Evolutionary conservation across 23 red algal species (phyloP).

Genomic region (Gracilariopsis chorda): DNA sequence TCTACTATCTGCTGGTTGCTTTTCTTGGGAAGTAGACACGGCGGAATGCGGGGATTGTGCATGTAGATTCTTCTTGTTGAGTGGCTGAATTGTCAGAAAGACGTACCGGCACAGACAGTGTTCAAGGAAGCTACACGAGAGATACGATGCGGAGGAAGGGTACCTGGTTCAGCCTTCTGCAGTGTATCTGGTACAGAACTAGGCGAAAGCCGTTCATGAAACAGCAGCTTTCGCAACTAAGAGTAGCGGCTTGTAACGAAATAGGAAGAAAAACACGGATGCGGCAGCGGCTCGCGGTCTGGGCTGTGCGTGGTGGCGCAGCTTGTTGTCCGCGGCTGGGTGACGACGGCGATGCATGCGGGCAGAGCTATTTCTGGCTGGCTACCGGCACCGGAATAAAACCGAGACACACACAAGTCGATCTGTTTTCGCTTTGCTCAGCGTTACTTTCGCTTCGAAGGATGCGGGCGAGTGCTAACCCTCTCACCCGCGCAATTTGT

Average conservation of each 20-base stretch:
- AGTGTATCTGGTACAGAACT: background rate
- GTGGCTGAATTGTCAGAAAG: background rate
- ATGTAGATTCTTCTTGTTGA: background rate
- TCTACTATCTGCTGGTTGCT: background rate
- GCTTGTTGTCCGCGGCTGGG: background rate
- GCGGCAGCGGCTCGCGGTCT: background rate
- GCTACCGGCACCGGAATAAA: too few species aligned
- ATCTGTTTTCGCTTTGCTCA: too few species aligned
- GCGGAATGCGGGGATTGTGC: background rate
- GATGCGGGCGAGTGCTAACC: too few species aligned
- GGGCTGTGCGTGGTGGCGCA: background rate
- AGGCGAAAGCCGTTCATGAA: background rate
- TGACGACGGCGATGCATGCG: background rate
- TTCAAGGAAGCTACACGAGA: background rate
- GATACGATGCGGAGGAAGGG: background rate
- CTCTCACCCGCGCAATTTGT: too few species aligned
- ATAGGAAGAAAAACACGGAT: background rate
- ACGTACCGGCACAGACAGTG: background rate
- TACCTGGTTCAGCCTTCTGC: too few species aligned
- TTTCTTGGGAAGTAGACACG: background rate
- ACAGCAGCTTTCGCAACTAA: conserved; percentile 7
- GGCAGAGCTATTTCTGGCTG: background rate
- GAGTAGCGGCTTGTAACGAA: background rate
- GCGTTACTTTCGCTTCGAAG: too few species aligned
- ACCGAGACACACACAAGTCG: too few species aligned